Percentiles rank a stretch among this genome's conserved stretches.
These are phyloP conservation scores for Aspergillus tanneri DNA, from an alignment of 2,329 filamentous ascomycete species.

Conservation along the genomic window DNA sequence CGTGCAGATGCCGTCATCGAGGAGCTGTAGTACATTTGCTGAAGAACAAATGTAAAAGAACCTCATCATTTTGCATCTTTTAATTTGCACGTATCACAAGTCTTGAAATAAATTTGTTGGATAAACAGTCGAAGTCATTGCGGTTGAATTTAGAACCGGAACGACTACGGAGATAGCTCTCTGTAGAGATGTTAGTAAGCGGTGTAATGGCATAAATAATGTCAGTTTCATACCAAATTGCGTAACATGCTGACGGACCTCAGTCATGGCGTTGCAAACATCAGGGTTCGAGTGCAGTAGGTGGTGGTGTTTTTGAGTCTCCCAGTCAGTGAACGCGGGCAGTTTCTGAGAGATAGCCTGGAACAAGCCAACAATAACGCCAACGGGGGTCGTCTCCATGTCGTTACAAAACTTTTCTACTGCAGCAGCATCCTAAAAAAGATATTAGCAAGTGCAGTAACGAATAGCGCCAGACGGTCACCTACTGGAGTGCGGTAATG, in stretches of 20 bases:
- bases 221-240: constrained; percentile 74
- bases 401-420: constrained; percentile 94
- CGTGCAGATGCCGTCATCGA: constrained; percentile 22
- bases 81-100: constrained; percentile 93
- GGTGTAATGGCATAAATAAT: neutral
- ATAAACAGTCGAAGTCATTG: constrained; percentile 89
- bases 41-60: constrained; percentile 8
- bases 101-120: constrained; percentile 96
- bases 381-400: constrained; percentile 94
- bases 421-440: constrained; percentile 63
- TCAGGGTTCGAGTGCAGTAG: constrained; percentile 86
- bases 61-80: constrained; percentile 25
- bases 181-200: constrained; percentile 56
- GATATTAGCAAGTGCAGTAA: constrained; percentile 12
- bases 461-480: neutral
- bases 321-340: constrained; percentile 89
- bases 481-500: constrained; percentile 78
- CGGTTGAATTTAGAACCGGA: constrained; percentile 81
- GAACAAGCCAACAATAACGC: constrained; percentile 94
- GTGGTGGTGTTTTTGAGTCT: constrained; percentile 85
- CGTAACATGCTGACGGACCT: constrained; percentile 86
- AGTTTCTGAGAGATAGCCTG: constrained; percentile 97
- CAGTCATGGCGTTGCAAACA: constrained; percentile 93
- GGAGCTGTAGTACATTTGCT: constrained; percentile 25
- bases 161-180: constrained; percentile 80